Percentiles rank a stretch among this genome's conserved stretches.
phyloP scores from a whole-genome alignment of 2,329 filamentous ascomycete species.

The Hypoxylon sp. region DNA sequence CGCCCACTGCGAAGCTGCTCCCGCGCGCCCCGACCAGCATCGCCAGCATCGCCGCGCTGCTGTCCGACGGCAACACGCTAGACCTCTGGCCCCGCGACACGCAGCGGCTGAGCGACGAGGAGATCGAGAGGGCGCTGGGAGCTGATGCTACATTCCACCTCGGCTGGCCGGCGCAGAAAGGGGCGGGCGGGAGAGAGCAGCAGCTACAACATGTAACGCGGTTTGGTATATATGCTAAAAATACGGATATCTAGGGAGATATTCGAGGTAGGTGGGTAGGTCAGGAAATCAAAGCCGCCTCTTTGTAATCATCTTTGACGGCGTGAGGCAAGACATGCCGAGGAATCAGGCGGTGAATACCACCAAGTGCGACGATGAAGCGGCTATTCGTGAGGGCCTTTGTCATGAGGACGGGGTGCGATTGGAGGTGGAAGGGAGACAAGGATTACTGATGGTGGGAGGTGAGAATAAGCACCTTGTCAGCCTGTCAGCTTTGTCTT shows the following conservation, averaged over 20 bases:
- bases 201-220: background rate
- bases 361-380: background rate
- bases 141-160: background rate
- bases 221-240: background rate
- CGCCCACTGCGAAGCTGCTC: background rate
- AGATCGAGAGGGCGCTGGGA: background rate
- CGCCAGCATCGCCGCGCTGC: background rate
- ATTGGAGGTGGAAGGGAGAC: slow-evolving; percentile 1
- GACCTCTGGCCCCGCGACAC: background rate
- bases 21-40: background rate
- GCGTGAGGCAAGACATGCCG: background rate
- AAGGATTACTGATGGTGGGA: slow-evolving; percentile 1
- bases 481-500: too few relatives aligned
- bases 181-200: background rate
- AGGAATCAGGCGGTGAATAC: background rate
- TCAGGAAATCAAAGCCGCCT: background rate
- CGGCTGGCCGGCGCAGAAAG: background rate
- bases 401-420: background rate
- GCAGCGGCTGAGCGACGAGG: background rate
- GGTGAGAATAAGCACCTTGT: slow-evolving; percentile 30
- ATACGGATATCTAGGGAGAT: background rate
- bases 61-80: background rate
- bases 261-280: background rate
- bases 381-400: background rate
- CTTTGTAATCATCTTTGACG: background rate